Conservation (phyloP, 768 basidiomycete genomes). For the Pleurotus ostreatus region DNA sequence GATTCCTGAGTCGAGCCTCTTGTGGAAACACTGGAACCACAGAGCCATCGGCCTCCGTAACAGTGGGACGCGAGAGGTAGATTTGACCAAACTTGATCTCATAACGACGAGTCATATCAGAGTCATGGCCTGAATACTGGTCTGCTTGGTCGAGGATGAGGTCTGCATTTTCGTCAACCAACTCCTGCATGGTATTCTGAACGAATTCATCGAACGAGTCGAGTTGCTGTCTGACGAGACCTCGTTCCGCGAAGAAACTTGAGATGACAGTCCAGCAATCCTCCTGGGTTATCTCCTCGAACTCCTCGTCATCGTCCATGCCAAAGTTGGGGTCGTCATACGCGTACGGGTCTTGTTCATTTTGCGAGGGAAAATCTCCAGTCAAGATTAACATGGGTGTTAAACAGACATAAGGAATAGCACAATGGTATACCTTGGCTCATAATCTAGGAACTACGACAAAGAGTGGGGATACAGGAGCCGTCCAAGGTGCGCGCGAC, state of each 20-base stretch:
- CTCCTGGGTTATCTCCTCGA: slow-evolving; percentile 84
- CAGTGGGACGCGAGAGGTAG: slow-evolving; percentile 91
- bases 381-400: slow-evolving; percentile 27
- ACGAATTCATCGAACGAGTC: slow-evolving; percentile 99
- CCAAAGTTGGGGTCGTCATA: slow-evolving; percentile 61
- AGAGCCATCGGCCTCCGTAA: slow-evolving; percentile 93
- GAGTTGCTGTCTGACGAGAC: slow-evolving; percentile 95
- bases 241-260: slow-evolving; percentile 95
- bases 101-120: slow-evolving; percentile 83
- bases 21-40: slow-evolving; percentile 95
- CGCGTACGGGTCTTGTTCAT: slow-evolving; percentile 44
- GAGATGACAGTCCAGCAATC: slow-evolving; percentile 96
- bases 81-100: slow-evolving; percentile 98
- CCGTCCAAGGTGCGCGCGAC: not conserved
- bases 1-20: slow-evolving; percentile 89
- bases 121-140: slow-evolving; percentile 88
- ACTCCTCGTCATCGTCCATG: slow-evolving; percentile 50
- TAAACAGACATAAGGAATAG: slow-evolving; percentile 17
- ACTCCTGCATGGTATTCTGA: slow-evolving; percentile 98
- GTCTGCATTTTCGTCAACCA: slow-evolving; percentile 95
- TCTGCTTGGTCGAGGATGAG: slow-evolving; percentile 95
- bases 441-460: slow-evolving; percentile 28
- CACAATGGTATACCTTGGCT: slow-evolving; percentile 45
- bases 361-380: slow-evolving; percentile 39
- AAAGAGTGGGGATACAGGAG: not conserved